Evolutionary conservation across 1,139 yeast genomes (phyloP), one percentile per base, ranked within the genome.

Genomic region (Taphrina flavorubra): DNA sequence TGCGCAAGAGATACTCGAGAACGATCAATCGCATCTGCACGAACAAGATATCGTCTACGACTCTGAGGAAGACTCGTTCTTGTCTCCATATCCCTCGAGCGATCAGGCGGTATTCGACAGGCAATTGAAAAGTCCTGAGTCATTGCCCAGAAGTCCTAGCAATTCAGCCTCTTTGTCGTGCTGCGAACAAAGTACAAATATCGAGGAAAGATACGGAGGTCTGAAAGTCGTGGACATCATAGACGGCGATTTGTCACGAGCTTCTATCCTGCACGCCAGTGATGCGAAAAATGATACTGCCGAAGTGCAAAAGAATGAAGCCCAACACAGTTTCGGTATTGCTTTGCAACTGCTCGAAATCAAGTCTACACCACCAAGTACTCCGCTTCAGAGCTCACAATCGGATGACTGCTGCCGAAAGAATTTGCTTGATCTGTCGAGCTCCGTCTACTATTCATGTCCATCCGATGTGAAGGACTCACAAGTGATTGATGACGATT

Each of bases 361-460:
- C 36, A 49, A 20, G 11, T 49, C 53, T 34, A 49, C 53, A 11
- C 53, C 53, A 11, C 53, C 53, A 8, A 49, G 53, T 36, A 49
- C 53, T 2, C 53, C 53, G 18, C 18, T 6, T 16, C 8, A 2
- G 8, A 44, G 18, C 8, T n/a, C n/a, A n/a, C 6, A 16, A 14
- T 25, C 4, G 31, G 31, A 25, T 4, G 31, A 25, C 31, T 25
- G 31, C 31, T 25, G 31, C 31, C 13, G 18, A 13, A n/a, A 14
- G 13, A 13, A 14, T 14, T 4, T n/a, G n/a, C 13, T 16, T 7
- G 47, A 44, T 2, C 4, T n/a, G n/a, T 20, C 53, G n/a, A 49
- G 53, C n/a, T 49, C 53, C 2, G 53, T 49, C n/a, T 49, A 49
- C 36, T 49, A 20, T 34, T 49, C 53, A 18, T 49, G 53, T 2